These are phyloP conservation scores for Dothideomycetes sp. DNA, from an alignment of 2,329 filamentous ascomycete genomes.

Conservation along the genomic window DNA sequence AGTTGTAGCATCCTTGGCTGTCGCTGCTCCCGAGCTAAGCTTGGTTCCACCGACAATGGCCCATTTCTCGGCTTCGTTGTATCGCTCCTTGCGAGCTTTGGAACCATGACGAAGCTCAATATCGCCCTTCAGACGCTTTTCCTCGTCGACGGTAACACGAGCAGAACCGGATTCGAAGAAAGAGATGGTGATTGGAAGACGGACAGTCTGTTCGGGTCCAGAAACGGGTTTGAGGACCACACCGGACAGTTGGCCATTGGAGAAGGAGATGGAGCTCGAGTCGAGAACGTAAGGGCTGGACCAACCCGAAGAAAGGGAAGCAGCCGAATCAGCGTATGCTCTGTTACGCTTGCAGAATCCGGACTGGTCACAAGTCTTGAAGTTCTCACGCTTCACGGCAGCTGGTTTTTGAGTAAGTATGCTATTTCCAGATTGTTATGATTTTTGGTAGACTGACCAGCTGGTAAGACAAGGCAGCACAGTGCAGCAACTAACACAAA, in stretches of 20 bases:
- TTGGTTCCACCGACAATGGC: slow-evolving; percentile 73
- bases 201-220: slow-evolving; percentile 56
- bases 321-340: slow-evolving; percentile 71
- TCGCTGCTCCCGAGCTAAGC: slow-evolving; percentile 60
- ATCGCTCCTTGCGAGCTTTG: slow-evolving; percentile 78
- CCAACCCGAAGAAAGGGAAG: slow-evolving; percentile 56
- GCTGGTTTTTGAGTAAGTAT: slow-evolving; percentile 45
- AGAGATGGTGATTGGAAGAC: slow-evolving; percentile 72
- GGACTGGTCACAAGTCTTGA: slow-evolving; percentile 92
- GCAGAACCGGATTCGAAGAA: slow-evolving; percentile 86
- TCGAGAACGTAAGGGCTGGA: slow-evolving; percentile 71
- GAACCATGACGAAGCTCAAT: slow-evolving; percentile 82
- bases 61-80: slow-evolving; percentile 85
- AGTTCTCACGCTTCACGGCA: slow-evolving; percentile 88
- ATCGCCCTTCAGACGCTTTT: slow-evolving; percentile 77
- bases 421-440: no score
- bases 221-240: slow-evolving; percentile 72
- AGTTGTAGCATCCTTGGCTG: slow-evolving; percentile 55
- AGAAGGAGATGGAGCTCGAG: slow-evolving; percentile 62
- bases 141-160: slow-evolving; percentile 82
- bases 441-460: slow-evolving; percentile 54
- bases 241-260: slow-evolving; percentile 70
- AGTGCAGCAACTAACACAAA: slow-evolving; percentile 52
- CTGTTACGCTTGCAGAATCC: slow-evolving; percentile 97
- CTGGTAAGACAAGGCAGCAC: slow-evolving; percentile 52